Evolutionary conservation across 2,329 filamentous ascomycete species (phyloP).

Genomic region (Alternaria sp.): DNA sequence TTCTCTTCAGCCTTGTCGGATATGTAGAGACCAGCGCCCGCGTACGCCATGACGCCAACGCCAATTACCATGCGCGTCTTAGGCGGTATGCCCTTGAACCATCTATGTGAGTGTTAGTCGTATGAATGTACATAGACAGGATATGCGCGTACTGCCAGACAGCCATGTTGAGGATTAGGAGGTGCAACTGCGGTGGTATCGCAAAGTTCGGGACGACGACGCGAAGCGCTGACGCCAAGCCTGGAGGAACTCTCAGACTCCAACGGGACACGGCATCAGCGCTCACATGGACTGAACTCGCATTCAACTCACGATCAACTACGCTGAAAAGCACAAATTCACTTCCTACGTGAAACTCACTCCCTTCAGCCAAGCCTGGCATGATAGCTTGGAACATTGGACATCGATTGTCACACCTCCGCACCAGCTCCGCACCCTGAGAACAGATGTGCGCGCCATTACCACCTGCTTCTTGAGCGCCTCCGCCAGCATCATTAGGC

Average conservation of each 20-base stretch:
- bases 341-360: not conserved
- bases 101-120: slow-evolving; percentile 33
- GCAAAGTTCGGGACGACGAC: slow-evolving; percentile 16
- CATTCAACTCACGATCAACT: not conserved
- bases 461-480: slow-evolving; percentile 29
- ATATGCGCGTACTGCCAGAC: slow-evolving; percentile 47
- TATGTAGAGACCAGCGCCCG: slow-evolving; percentile 73
- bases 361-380: slow-evolving; percentile 8
- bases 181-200: slow-evolving; percentile 5
- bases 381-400: slow-evolving; percentile 10
- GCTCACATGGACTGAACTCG: not conserved
- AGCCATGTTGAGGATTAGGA: slow-evolving; percentile 37
- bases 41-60: slow-evolving; percentile 78
- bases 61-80: slow-evolving; percentile 77
- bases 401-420: slow-evolving; percentile 22
- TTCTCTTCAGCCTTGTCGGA: slow-evolving; percentile 77
- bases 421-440: slow-evolving; percentile 28
- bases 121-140: not conserved
- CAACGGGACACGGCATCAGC: not conserved
- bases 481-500: slow-evolving; percentile 20
- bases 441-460: slow-evolving; percentile 38
- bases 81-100: slow-evolving; percentile 74
- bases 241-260: not conserved
- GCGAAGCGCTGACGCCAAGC: slow-evolving; percentile 16
- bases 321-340: not conserved